Conservation (phyloP, 805 yeast genomes). For the Saccharomycopsis sp. region DNA sequence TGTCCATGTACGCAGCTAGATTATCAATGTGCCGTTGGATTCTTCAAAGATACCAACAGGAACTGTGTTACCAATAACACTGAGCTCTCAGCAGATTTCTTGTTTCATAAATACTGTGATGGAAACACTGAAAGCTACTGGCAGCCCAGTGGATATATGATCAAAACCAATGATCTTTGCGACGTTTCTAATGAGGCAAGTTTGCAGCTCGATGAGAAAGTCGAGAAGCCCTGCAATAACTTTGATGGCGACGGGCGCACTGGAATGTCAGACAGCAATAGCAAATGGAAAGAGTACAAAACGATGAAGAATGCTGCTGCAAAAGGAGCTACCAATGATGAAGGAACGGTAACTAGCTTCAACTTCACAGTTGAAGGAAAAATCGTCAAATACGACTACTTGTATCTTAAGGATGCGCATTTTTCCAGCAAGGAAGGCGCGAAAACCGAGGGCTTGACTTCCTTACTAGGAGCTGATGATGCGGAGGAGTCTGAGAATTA, state of each 20-base stretch:
- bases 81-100: not conserved
- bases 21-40: slow-evolving; percentile 61
- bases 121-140: slow-evolving; percentile 12
- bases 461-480: slow-evolving; percentile 19
- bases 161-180: slow-evolving; percentile 42
- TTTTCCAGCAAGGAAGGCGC: too few species aligned
- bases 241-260: slow-evolving; percentile 4
- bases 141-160: slow-evolving; percentile 30
- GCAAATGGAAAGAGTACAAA: not conserved
- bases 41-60: slow-evolving; percentile 31
- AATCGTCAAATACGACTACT: not conserved
- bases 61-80: slow-evolving; percentile 40
- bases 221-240: slow-evolving; percentile 13
- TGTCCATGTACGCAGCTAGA: slow-evolving; percentile 61
- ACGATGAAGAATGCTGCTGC: not conserved
- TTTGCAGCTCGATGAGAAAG: slow-evolving; percentile 5
- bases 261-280: slow-evolving; percentile 17
- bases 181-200: slow-evolving; percentile 1
- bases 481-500: slow-evolving; percentile 37
- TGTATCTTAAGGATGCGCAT: not conserved
- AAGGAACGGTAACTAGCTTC: not conserved
- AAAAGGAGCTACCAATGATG: not conserved
- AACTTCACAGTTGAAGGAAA: slow-evolving; percentile 1
- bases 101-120: slow-evolving; percentile 10
- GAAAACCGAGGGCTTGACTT: not conserved